These are phyloP conservation scores for Penicillium maclennaniae DNA, from an alignment of 495 filamentous ascomycete species.

Conservation along the genomic window DNA sequence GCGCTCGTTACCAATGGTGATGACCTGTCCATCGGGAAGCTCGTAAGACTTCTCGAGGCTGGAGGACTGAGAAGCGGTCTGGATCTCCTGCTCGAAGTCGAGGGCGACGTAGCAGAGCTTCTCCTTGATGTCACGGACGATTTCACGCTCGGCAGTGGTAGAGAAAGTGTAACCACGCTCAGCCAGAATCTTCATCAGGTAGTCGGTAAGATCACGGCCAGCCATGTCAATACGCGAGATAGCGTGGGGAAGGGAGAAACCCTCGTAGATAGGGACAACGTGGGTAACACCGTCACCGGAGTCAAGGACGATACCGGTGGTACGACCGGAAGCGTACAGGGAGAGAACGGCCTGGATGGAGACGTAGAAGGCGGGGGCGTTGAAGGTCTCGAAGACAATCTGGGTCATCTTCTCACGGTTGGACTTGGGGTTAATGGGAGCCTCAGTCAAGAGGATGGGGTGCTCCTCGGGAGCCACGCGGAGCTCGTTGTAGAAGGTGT, in stretches of 20 bases:
- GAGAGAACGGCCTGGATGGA: conserved; percentile 99
- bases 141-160: conserved; percentile 99
- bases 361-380: conserved; percentile 99
- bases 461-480: conserved; percentile 99
- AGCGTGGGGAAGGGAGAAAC: conserved; percentile 98
- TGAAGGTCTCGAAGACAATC: conserved; percentile 99
- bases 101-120: conserved; percentile 99
- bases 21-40: conserved; percentile 98
- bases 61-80: conserved; percentile 97
- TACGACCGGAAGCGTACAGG: conserved; percentile 99
- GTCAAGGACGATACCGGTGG: conserved; percentile 99
- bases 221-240: conserved; percentile 99
- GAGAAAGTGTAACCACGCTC: conserved; percentile 99
- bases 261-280: conserved; percentile 99
- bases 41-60: conserved; percentile 99
- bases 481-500: conserved; percentile 99
- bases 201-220: conserved; percentile 98
- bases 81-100: conserved; percentile 99
- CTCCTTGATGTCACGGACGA: conserved; percentile 99
- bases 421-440: conserved; percentile 99
- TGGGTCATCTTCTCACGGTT: conserved; percentile 99
- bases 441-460: conserved; percentile 97
- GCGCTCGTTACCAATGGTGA: conserved; percentile 99
- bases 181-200: conserved; percentile 99
- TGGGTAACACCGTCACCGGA: conserved; percentile 99